Evolutionary conservation across 768 basidiomycete species (phyloP), one percentile per base, ranked within the genome.

Genomic region (Termitomyces eurrhizus): DNA sequence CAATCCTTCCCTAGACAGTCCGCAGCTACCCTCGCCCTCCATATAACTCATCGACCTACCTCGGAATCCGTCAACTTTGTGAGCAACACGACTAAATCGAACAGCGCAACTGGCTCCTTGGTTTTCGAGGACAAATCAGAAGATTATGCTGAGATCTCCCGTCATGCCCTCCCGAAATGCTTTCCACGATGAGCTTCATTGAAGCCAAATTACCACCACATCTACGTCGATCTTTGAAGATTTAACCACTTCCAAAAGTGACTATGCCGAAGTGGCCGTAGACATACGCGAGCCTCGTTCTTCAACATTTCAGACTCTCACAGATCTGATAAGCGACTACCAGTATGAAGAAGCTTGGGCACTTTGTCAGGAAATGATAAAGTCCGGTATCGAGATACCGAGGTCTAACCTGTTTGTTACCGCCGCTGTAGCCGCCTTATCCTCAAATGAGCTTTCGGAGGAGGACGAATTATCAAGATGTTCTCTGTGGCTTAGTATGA

Each of bases 171-270:
- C 62, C 65, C 16, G 61, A 42, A 5, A 59, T 46, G 3, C 66
- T 66, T 4, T 67, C 72, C 6, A 62, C 70, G 13, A 37, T 73
- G 50, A 69, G 68, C 37, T 35, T 69, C 46, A 67, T 78, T 14
- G 61, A 74, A 55, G 51, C 66, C 21, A 64, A 60, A 3, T 60
- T 79, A 12, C 77, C 77, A 14, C 53, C 56, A 3, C 56, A 66
- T 32, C 66, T 78, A 44, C 71, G 2, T 59, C 66, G n/a, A 62
- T 78, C 6, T 77, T 79, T 42, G 78, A 79, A 63, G 75, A 76
- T 18, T 65, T 66, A 5, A 63, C 65, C 35, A 66, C 67, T 5
- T 65, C 65, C 37, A 37, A 44, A 7, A 32, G 29, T 11, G 73
- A 74, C 41, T 75, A 75, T 55, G 37, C 52, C n/a, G 42, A 55